Conservation (phyloP, 345 rosid genomes). For the Dimocarpus longan region DNA sequence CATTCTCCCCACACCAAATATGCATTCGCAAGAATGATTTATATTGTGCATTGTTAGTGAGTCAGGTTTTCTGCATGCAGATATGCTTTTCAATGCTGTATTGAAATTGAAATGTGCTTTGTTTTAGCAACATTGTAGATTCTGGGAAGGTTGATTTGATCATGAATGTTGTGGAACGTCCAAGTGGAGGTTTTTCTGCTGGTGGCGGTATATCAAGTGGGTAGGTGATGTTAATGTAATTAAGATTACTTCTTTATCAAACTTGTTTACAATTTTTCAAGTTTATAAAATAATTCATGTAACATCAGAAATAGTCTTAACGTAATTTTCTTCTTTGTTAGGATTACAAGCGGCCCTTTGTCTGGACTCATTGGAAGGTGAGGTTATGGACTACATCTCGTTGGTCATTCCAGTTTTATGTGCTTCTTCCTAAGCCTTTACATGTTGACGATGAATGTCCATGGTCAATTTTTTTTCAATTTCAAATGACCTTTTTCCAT, state of each 20-base stretch:
- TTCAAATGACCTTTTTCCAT: neutral
- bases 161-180: conserved; percentile 94
- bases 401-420: conserved; percentile 2
- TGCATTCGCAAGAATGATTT: neutral
- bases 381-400: conserved; percentile 10
- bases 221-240: conserved; percentile 41
- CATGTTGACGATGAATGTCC: neutral
- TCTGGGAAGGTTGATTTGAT: conserved; percentile 87
- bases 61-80: neutral
- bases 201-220: conserved; percentile 98
- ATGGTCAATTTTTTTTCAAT: neutral
- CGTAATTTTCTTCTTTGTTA: conserved; percentile 35
- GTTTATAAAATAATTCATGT: neutral
- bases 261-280: conserved; percentile 6
- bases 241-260: neutral
- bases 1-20: neutral
- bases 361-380: conserved; percentile 96
- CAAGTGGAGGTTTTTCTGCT: conserved; percentile 94
- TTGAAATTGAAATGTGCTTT: conserved; percentile 2
- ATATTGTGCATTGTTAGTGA: neutral
- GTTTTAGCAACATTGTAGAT: conserved; percentile 40
- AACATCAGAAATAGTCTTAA: neutral
- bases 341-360: conserved; percentile 94
- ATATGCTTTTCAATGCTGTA: neutral
- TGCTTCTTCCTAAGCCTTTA: conserved; percentile 3